Base-by-base conservation (phyloP, 176 grass and related monocot genomes). In the Eleusine coracana region DNA sequence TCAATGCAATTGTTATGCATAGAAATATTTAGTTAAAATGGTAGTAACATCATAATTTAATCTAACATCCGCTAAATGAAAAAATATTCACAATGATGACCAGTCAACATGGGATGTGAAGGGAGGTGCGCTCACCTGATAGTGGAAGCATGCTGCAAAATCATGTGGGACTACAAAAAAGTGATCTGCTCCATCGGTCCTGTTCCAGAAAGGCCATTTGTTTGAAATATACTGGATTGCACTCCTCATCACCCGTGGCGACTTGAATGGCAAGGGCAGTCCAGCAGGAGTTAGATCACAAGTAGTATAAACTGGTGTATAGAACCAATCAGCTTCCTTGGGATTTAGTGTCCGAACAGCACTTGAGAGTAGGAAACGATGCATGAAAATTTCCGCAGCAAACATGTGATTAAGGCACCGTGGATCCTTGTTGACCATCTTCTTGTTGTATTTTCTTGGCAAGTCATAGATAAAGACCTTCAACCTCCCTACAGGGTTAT, bases 361-460 rank as follows among this genome's bases (percentile, higher is more conserved):
- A 82, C 95, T 97, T 41, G 95, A 94, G 34, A 97, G 81, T 80
- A 97, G 83, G 67, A 97, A 97, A 66, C 95, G 83, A 55, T 97
- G 95, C 95, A 97, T 97, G 86, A 94, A 97, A 59, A 97, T 97
- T 86, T 97, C 95, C 23, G 95, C 92, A 15, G 95, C 95, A 68
- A 97, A 97, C 95, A 97, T 97, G 86, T 97, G 95, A 58, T 68
- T 92, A 17, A 97, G 88, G 67, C 95, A 97, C 66, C 95, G 85
- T 37, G 92, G 87, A 88, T 97, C 95, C 90, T 97, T 97, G 84
- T 77, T 91, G 49, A 94, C 80, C 84, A 97, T 97, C 80, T 97
- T 97, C 73, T 94, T 97, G 78, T 94, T 94, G 88, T 97, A 97
- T 75, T 97, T 97, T 76, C 95, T 92, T 14, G 95, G 95, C 13